Evolutionary conservation across 495 filamentous ascomycete species (phyloP).

Genomic region (Aspergillus steynii): DNA sequence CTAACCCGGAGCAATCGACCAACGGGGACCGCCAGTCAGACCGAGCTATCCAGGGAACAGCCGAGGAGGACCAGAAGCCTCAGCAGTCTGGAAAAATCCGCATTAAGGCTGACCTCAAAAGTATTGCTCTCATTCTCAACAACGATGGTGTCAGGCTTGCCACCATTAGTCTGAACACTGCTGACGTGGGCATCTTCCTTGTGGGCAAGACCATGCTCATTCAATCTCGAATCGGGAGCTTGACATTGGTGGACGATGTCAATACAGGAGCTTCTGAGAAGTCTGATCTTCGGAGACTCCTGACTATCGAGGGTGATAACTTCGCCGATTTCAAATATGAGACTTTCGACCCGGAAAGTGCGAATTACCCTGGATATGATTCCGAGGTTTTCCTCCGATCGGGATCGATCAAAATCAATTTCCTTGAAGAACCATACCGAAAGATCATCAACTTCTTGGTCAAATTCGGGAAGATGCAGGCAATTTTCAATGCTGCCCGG

Average conservation of each 20-base stretch:
- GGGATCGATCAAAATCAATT: conserved; percentile 94
- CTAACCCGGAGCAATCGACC: conserved; percentile 60
- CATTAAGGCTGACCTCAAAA: conserved; percentile 90
- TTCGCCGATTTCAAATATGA: conserved; percentile 98
- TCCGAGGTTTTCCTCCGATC: conserved; percentile 85
- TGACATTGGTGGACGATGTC: conserved; percentile 89
- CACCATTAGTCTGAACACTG: conserved; percentile 87
- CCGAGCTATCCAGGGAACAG: conserved; percentile 48
- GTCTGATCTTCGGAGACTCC: conserved; percentile 80
- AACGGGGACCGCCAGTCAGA: conserved; percentile 35
- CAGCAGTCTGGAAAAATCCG: conserved; percentile 59
- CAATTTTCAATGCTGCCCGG: conserved; percentile 94
- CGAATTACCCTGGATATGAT: conserved; percentile 90
- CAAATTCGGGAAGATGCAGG: conserved; percentile 99
- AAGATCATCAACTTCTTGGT: conserved; percentile 98
- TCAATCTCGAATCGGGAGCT: conserved; percentile 79
- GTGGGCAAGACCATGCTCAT: conserved; percentile 82
- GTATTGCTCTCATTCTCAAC: conserved; percentile 92
- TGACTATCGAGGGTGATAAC: conserved; percentile 93
- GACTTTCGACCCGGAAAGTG: conserved; percentile 78
- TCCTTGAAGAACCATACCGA: conserved; percentile 93
- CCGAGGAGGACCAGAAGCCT: conserved; percentile 38
- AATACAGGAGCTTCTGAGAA: conserved; percentile 82
- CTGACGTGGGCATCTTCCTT: conserved; percentile 86
- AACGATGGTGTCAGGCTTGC: conserved; percentile 95